Base-by-base conservation (phyloP, 495 filamentous ascomycete genomes). In the Darksidea phi region DNA sequence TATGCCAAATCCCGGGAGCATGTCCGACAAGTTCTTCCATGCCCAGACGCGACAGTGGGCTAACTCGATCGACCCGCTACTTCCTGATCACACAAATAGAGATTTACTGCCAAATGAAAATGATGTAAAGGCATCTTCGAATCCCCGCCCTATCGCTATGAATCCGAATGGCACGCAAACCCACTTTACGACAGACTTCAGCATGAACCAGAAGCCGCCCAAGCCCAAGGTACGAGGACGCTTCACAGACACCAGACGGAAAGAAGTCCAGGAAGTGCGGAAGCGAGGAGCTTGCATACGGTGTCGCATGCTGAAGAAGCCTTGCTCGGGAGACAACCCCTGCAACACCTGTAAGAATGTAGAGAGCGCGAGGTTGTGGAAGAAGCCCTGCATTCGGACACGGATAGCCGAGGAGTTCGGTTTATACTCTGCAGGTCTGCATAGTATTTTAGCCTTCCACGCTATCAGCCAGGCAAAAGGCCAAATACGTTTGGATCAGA, bases 271-370 rank as follows among this genome's bases (percentile, higher is more conserved):
- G 67, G 85, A 87, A 66, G 84, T 94, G 26, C 81, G 90, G 24
- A 89, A 90, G 67, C 79, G 83, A 24, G 90, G 90, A 20, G 90
- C 90, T 13, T 95, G 90, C 67, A 89, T 92, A 54, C 83, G 90
- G 46, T 95, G 90, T 74, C 82, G 88, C 2, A 91, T 95, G 77
- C 76, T 95, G 11, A 88, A 90, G 68, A 95, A 95, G 74, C 87
- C 88, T 20, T 95, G 90, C 67, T 92, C 88, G 3, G 83, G 83
- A 13, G 88, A 87, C 25, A 86, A 78, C n/a, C 90, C 90, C 3
- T 95, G 90, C 68, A 83, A 79, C 20, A 88, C 88, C n/a, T 95
- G 90, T 59, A 77, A 80, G 25, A 88, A 86, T 64, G 87, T 94
- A 2, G 80, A 90, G 57, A 85, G 84, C 41, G 89, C 90, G 1